A percentile compares a stretch with the other conserved stretches of the same genome.
Evolutionary conservation across 768 basidiomycete genomes (phyloP).

Genomic region (Tricholoma matsutake): DNA sequence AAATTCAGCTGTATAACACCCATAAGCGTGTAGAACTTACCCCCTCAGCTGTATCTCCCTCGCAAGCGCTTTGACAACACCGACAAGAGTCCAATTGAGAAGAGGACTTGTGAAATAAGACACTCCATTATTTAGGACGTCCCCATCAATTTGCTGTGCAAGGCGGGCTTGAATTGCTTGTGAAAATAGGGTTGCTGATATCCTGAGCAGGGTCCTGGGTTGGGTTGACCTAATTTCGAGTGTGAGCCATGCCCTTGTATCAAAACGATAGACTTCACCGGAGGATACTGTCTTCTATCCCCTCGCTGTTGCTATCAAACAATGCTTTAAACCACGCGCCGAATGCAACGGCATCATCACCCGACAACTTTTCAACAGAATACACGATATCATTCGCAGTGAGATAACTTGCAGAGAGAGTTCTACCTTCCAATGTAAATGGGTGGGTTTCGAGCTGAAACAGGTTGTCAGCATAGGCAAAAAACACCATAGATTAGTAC

Average conservation of each 20-base stretch:
- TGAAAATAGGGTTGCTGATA: constrained; percentile 64
- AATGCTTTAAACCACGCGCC: constrained; percentile 71
- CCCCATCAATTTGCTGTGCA: constrained; percentile 59
- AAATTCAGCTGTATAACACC: not conserved
- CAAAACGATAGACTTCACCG: constrained; percentile 34
- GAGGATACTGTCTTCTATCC: constrained; percentile 78
- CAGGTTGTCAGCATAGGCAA: constrained; percentile 4
- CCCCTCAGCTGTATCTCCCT: constrained; percentile 54
- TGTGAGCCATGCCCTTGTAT: not conserved
- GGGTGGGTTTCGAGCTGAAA: constrained; percentile 47
- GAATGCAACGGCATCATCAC: constrained; percentile 44
- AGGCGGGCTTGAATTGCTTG: constrained; percentile 51
- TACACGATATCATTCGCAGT: constrained; percentile 44
- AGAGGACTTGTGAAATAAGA: constrained; percentile 74
- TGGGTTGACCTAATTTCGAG: constrained; percentile 56
- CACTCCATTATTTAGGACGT: constrained; percentile 68
- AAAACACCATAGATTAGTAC: constrained; percentile 14
- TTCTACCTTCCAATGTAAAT: constrained; percentile 44
- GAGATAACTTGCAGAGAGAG: constrained; percentile 49
- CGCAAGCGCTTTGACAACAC: constrained; percentile 62
- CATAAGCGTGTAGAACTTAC: constrained; percentile 34
- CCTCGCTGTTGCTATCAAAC: constrained; percentile 74
- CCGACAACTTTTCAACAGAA: constrained; percentile 36
- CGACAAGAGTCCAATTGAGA: constrained; percentile 77
- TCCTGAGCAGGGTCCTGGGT: constrained; percentile 62